These are phyloP conservation scores for Athelia psychrophila DNA, from an alignment of 1,284 basidiomycete species.

Conservation along the genomic window DNA sequence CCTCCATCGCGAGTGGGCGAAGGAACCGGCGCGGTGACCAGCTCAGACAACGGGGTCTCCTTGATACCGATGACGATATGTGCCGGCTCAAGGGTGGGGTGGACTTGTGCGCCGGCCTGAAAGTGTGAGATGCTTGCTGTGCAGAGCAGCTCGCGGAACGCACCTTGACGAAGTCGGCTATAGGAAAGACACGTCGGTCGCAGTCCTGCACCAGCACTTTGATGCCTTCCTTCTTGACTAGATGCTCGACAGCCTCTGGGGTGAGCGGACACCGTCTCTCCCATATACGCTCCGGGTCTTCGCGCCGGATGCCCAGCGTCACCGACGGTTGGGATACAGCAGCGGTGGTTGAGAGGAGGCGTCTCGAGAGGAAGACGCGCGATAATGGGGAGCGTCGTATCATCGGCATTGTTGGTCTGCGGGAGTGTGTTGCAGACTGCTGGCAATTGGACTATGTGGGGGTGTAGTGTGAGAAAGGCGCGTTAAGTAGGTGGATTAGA, in stretches of 20 bases:
- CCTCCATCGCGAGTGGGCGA: constrained; percentile 14
- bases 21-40: constrained; percentile 48
- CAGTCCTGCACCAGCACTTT: constrained; percentile 76
- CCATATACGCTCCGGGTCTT: constrained; percentile 81
- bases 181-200: constrained; percentile 68
- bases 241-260: constrained; percentile 63
- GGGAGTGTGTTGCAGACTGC: no score
- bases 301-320: constrained; percentile 68
- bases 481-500: no score
- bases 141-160: constrained; percentile 5
- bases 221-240: constrained; percentile 57
- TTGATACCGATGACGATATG: constrained; percentile 87
- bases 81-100: constrained; percentile 55
- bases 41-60: constrained; percentile 68
- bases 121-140: constrained; percentile 1
- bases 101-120: constrained; percentile 75
- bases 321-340: constrained; percentile 11
- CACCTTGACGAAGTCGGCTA: constrained; percentile 67
- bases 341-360: no score
- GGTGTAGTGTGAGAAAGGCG: no score
- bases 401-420: no score
- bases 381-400: no score
- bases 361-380: no score
- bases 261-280: constrained; percentile 85
- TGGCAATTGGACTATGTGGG: no score